Conservation (phyloP, 176 grass and related monocot species). For the Carex littledalei region DNA sequence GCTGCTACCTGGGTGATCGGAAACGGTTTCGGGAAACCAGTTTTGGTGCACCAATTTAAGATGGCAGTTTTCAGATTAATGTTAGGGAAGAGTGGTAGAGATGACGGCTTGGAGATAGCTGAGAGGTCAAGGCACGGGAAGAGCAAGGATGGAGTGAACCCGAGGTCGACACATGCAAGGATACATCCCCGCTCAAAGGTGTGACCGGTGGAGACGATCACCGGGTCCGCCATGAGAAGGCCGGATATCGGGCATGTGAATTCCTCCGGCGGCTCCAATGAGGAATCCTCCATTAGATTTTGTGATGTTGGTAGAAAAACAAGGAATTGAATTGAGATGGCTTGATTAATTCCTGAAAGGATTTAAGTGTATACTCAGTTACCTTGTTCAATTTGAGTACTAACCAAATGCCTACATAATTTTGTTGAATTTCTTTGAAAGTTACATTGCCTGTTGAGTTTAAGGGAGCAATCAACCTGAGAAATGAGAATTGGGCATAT, state of each 20-base stretch:
- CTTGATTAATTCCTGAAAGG: neutral
- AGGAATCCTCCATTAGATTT: conserved; percentile 14
- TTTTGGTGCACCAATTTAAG: conserved; percentile 49
- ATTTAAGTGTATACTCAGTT: neutral
- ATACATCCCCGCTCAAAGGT: conserved; percentile 72
- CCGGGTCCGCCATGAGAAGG: conserved; percentile 70
- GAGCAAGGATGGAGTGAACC: conserved; percentile 34
- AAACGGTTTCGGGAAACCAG: conserved; percentile 20
- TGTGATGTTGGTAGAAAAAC: neutral
- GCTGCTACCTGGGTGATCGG: conserved; percentile 26
- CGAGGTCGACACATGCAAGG: conserved; percentile 51
- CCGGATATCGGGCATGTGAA: conserved; percentile 54
- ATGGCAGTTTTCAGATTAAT: conserved; percentile 58
- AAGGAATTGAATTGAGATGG: neutral
- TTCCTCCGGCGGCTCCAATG: conserved; percentile 27
- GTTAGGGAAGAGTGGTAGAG: conserved; percentile 47
- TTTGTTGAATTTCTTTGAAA: conserved; percentile 2
- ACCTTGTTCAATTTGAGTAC: neutral
- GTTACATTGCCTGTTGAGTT: neutral
- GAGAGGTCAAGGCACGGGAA: conserved; percentile 13
- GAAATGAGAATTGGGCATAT: neutral
- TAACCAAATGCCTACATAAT: neutral
- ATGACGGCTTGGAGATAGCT: neutral
- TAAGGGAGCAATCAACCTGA: neutral
- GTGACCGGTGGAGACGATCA: conserved; percentile 48